A percentile compares a stretch with the other conserved stretches of the same genome.
phyloP scores from a whole-genome alignment of 768 basidiomycete species.

The Tricholoma matsutake region DNA sequence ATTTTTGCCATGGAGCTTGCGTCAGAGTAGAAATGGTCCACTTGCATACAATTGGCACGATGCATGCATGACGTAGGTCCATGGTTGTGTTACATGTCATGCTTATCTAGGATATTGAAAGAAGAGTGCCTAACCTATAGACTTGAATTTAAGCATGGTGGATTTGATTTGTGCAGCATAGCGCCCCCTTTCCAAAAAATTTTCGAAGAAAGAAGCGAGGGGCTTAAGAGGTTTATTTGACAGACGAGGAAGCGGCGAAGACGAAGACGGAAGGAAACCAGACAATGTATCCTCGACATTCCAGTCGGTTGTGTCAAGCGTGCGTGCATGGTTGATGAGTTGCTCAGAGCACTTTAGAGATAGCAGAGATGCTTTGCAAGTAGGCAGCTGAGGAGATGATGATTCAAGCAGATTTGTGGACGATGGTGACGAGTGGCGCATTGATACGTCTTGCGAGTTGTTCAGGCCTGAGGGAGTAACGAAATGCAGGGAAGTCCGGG shows the following conservation, averaged over 20 bases:
- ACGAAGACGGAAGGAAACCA: background rate
- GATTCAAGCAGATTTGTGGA: background rate
- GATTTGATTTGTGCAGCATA: conserved; percentile 15
- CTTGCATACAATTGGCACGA: too few relatives aligned
- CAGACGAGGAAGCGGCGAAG: background rate
- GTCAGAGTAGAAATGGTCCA: background rate
- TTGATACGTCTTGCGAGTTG: background rate
- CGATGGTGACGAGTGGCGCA: background rate
- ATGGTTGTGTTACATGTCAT: background rate
- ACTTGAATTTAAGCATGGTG: background rate
- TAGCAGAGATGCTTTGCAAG: background rate
- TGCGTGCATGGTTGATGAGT: background rate
- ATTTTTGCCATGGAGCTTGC: background rate
- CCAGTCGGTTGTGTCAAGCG: background rate
- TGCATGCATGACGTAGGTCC: background rate
- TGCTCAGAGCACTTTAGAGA: background rate
- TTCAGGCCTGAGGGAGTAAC: background rate
- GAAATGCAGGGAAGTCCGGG: background rate
- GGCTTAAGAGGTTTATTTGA: conserved; percentile 26
- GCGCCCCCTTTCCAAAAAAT: conserved; percentile 34
- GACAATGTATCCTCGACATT: background rate
- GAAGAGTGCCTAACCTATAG: background rate
- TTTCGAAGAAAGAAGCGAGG: conserved; percentile 32
- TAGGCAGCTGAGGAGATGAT: background rate
- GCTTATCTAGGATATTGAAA: background rate